These are phyloP conservation scores for Hyphodiscus hymeniophilus DNA, from an alignment of 495 filamentous ascomycete genomes.

Conservation along the genomic window DNA sequence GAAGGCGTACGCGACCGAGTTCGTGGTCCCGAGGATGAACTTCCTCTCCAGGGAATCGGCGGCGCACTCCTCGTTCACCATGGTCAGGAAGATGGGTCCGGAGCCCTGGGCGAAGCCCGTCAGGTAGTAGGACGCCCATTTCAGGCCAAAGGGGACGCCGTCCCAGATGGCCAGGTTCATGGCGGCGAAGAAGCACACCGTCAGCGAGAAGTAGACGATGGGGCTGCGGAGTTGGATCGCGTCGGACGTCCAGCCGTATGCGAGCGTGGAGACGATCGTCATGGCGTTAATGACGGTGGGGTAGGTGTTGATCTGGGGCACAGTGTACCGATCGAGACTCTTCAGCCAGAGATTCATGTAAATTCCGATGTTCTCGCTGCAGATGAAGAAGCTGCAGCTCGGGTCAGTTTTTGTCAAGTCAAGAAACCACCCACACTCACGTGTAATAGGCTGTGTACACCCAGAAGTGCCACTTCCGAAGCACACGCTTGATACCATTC, in stretches of 20 bases:
- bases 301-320: constrained; percentile 30
- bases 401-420: neutral
- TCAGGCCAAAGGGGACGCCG: constrained; percentile 31
- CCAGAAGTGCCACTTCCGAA: constrained; percentile 16
- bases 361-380: constrained; percentile 10
- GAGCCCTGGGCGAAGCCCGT: constrained; percentile 24
- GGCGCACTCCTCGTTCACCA: constrained; percentile 3
- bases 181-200: constrained; percentile 32
- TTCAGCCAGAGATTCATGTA: constrained; percentile 12
- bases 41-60: neutral
- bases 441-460: constrained; percentile 12
- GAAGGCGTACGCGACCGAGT: constrained; percentile 34
- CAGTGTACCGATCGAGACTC: constrained; percentile 10
- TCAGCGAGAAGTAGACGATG: constrained; percentile 4
- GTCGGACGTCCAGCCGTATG: constrained; percentile 5
- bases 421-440: neutral
- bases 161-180: constrained; percentile 34
- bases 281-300: constrained; percentile 37
- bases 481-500: constrained; percentile 10
- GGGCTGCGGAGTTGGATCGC: constrained; percentile 3
- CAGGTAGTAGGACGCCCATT: constrained; percentile 42
- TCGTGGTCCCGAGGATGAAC: constrained; percentile 28
- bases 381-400: constrained; percentile 10
- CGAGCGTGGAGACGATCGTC: constrained; percentile 32
- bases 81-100: constrained; percentile 1